Percentiles rank a stretch among this genome's conserved stretches.
These are phyloP conservation scores for Rhizopogon roseolus DNA, from an alignment of 768 basidiomycete genomes.

Conservation along the genomic window DNA sequence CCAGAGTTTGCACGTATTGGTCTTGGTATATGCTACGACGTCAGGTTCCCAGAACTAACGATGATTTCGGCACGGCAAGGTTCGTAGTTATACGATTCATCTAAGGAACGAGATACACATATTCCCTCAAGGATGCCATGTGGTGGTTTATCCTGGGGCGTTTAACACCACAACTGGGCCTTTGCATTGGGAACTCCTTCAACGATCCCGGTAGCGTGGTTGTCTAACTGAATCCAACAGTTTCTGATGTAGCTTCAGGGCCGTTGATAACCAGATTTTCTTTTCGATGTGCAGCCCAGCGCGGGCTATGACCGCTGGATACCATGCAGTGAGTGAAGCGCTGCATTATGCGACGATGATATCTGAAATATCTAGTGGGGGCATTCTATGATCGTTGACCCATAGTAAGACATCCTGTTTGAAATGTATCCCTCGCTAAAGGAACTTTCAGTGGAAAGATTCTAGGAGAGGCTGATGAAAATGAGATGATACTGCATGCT, in stretches of 20 bases:
- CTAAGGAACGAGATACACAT: not conserved
- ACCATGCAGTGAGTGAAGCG: slow-evolving; percentile 70
- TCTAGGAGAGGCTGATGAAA: slow-evolving; percentile 67
- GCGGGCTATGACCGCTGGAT: slow-evolving; percentile 71
- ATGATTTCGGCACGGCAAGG: slow-evolving; percentile 88
- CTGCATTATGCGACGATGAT: not conserved
- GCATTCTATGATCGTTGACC: slow-evolving; percentile 88
- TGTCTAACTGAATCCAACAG: not conserved
- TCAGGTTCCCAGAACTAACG: slow-evolving; percentile 91
- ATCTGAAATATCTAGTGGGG: slow-evolving; percentile 57
- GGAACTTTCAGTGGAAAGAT: slow-evolving; percentile 58
- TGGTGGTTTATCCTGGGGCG: slow-evolving; percentile 89
- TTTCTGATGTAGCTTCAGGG: slow-evolving; percentile 40
- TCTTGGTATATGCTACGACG: slow-evolving; percentile 94
- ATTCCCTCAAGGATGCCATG: slow-evolving; percentile 62
- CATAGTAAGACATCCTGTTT: slow-evolving; percentile 53
- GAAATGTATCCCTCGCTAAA: not conserved
- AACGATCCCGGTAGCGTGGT: slow-evolving; percentile 62
- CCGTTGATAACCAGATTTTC: slow-evolving; percentile 96
- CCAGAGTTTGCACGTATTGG: slow-evolving; percentile 96
- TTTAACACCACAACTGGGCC: slow-evolving; percentile 97
- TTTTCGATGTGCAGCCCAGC: slow-evolving; percentile 96
- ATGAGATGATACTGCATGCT: slow-evolving; percentile 73
- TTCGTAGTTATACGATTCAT: slow-evolving; percentile 19
- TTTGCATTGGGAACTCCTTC: slow-evolving; percentile 92